These are phyloP conservation scores for Periconia sp. DNA, from an alignment of 2,329 filamentous ascomycete species.

Conservation along the genomic window DNA sequence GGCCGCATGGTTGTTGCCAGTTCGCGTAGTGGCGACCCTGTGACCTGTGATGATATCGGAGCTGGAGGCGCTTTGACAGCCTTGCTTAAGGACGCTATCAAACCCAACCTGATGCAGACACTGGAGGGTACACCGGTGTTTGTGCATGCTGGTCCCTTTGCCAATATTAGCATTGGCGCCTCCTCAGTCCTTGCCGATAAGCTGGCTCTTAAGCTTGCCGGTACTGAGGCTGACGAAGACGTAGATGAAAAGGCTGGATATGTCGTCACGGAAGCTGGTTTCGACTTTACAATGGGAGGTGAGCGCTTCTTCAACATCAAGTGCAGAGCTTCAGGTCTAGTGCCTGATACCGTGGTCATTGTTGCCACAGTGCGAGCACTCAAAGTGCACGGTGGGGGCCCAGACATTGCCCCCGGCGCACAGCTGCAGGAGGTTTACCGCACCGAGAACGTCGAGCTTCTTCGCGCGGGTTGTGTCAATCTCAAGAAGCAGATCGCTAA, in stretches of 20 bases:
- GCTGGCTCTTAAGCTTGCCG: constrained; percentile 91
- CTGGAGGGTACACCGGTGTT: constrained; percentile 96
- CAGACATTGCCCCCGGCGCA: constrained; percentile 86
- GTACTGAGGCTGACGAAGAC: constrained; percentile 89
- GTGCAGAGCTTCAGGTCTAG: constrained; percentile 89
- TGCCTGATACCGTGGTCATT: constrained; percentile 90
- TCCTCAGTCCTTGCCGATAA: constrained; percentile 94
- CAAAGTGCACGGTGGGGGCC: constrained; percentile 95
- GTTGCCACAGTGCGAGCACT: constrained; percentile 94
- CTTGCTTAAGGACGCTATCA: constrained; percentile 97
- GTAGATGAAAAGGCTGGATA: constrained; percentile 82
- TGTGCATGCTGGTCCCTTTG: constrained; percentile 95
- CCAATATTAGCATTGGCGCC: constrained; percentile 97
- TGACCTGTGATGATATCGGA: constrained; percentile 95
- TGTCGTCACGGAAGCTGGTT: constrained; percentile 94
- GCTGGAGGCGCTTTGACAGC: constrained; percentile 89
- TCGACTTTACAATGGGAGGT: constrained; percentile 99
- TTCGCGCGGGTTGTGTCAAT: constrained; percentile 89
- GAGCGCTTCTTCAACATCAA: constrained; percentile 99
- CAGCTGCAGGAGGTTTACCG: constrained; percentile 85
- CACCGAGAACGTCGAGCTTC: constrained; percentile 88
- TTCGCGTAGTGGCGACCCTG: constrained; percentile 80
- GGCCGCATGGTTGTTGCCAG: constrained; percentile 95
- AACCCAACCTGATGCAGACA: constrained; percentile 98
- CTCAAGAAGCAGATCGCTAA: constrained; percentile 94